These are phyloP conservation scores for Arachnopeziza araneosa DNA, from an alignment of 2,329 filamentous ascomycete genomes.

Conservation along the genomic window DNA sequence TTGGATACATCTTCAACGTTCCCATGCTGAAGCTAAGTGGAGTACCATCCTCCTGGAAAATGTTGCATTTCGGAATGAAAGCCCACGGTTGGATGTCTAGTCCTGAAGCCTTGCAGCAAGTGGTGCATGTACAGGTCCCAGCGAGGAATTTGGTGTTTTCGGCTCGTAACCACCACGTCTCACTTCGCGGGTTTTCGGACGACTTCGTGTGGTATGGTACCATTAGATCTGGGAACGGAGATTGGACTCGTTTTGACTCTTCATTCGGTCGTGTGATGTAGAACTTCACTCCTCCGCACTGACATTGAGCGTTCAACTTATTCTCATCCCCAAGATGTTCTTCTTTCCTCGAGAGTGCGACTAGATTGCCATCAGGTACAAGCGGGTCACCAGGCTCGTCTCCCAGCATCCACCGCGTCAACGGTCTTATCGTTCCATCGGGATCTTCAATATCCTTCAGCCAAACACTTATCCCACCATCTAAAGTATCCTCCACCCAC, in stretches of 20 bases:
- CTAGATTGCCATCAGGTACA: conserved; percentile 9
- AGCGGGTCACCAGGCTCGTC: conserved; percentile 9
- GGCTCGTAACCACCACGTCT: conserved; percentile 11
- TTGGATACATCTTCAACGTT: conserved; percentile 47
- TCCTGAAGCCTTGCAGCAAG: conserved; percentile 55
- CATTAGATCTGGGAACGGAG: conserved; percentile 49
- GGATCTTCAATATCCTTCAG: conserved; percentile 13
- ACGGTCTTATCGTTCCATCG: conserved; percentile 8
- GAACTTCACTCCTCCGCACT: conserved; percentile 52
- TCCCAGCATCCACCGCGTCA: conserved; percentile 12
- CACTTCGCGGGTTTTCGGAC: conserved; percentile 36
- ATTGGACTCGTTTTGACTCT: conserved; percentile 38
- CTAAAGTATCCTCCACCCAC: conserved; percentile 40
- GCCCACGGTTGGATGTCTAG: conserved; percentile 62
- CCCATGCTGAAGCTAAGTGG: conserved; percentile 34
- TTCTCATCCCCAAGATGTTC: not conserved
- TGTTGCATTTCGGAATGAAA: conserved; percentile 56
- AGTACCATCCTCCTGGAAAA: conserved; percentile 39
- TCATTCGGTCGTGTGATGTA: conserved; percentile 49
- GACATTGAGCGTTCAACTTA: conserved; percentile 41
- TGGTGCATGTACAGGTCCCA: conserved; percentile 55
- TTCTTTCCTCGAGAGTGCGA: conserved; percentile 1
- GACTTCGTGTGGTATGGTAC: conserved; percentile 39
- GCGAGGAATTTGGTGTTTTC: conserved; percentile 47
- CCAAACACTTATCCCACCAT: conserved; percentile 47